Base-by-base conservation (phyloP, 805 yeast species). In the Starmerella sp. region DNA sequence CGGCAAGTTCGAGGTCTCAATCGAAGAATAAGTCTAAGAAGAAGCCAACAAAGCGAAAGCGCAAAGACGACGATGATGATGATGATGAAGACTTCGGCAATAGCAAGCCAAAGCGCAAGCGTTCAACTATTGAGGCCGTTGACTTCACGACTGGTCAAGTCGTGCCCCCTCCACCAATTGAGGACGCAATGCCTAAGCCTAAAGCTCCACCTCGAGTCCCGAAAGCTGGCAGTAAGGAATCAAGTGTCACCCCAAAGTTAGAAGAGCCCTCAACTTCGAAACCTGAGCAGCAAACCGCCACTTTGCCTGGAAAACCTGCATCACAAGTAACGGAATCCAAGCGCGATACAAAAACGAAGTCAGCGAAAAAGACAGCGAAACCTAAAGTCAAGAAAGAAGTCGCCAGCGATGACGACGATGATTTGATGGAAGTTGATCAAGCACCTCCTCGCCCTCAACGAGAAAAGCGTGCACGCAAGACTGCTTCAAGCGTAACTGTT, bases 31-130 rank as follows among this genome's bases (percentile, higher is more conserved):
- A 78, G 43, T 9, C 29, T 41, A 57, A 55, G 47, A 51, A 44
- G 17, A 39, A 51, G 15, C 72, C 71, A 55, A 76, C 73, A 47
- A 72, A 77, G 22, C 69, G 73, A 37, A 57, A 49, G 48, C 54
- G 56, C 11, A 56, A 48, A 45, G 63, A 58, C 31, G 62, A 59
- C 36, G 67, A 63, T 43, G 67, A 62, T 9, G 73, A 69, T 37
- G 72, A 67, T 49, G 71, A 66, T 15, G 70, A 22, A 22, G 22
- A 70, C 51, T 63, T 43, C 31, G 57, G 62, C 8, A 61, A 63
- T 8, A 56, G 51, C n/a, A 62, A 29, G 61, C 43, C 43, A 6
- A 32, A 44, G 28, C 51, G 38, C 43, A 34, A 54, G 48, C 39
- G 52, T 54, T 53, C 45, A 53, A 17, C 48, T 43, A 17, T 62